Evolutionary conservation across 345 rosid genomes (phyloP).

Genomic region (Corchorus olitorius): DNA sequence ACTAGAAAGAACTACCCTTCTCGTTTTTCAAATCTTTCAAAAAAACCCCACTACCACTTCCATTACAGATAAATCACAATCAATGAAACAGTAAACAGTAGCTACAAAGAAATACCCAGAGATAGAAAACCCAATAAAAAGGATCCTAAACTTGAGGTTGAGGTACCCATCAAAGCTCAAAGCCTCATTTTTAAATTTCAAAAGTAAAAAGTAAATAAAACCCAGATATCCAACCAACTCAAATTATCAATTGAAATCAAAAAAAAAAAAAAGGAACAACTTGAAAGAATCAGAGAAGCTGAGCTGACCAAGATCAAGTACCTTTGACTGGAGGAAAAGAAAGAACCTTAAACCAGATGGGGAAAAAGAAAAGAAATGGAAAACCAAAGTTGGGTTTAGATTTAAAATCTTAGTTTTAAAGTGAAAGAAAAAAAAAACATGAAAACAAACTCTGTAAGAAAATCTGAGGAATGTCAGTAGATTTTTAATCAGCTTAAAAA

Average conservation of each 20-base stretch:
- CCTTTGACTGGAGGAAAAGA: constrained; percentile 35
- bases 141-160: constrained; percentile 13
- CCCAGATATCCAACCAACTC: constrained; percentile 10
- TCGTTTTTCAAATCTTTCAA: constrained; percentile 12
- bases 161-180: not conserved
- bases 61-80: constrained; percentile 9
- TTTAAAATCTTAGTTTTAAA: constrained; percentile 22
- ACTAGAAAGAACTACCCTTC: constrained; percentile 18
- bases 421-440: not conserved
- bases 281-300: constrained; percentile 2
- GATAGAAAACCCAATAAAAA: constrained; percentile 13
- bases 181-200: not conserved
- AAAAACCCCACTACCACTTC: not conserved
- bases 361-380: constrained; percentile 25
- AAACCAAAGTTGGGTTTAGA: constrained; percentile 32
- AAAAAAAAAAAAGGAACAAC: not conserved
- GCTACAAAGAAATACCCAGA: constrained; percentile 2
- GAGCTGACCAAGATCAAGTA: constrained; percentile 37
- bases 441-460: constrained; percentile 20
- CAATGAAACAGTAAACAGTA: constrained; percentile 53
- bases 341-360: constrained; percentile 27
- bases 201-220: not conserved
- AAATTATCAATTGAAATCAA: not conserved
- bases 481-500: constrained; percentile 2
- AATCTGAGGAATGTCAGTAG: constrained; percentile 44